A percentile compares a stretch with the other conserved stretches of the same genome.
Conservation (phyloP, 345 rosid genomes). For the Citrus reticulata region DNA sequence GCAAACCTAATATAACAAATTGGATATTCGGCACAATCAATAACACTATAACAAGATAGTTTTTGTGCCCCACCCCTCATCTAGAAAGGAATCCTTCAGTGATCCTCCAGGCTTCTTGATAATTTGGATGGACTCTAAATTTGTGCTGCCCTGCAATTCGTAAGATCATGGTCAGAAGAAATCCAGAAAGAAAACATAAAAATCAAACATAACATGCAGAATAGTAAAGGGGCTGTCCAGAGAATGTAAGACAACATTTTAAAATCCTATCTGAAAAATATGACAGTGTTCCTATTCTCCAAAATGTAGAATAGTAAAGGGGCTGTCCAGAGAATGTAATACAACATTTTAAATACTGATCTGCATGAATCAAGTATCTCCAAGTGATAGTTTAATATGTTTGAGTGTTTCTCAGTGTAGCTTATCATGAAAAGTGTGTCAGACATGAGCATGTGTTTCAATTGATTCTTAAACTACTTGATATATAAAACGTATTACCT, state of each 20-base stretch:
- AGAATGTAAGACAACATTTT: not conserved
- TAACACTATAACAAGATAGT: not conserved
- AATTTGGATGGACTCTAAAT: constrained; percentile 90
- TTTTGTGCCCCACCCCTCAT: constrained; percentile 76
- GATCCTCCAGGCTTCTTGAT: constrained; percentile 99
- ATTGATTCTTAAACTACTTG: not conserved
- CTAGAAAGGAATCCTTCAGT: constrained; percentile 86
- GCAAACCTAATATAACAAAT: not conserved
- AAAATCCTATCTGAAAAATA: not conserved
- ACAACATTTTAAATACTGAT: not conserved
- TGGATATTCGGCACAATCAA: not conserved
- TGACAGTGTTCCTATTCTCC: not conserved
- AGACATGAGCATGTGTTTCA: not conserved
- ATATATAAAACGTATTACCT: constrained; percentile 33
- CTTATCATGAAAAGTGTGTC: not conserved
- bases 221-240: not conserved
- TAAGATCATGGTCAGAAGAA: constrained; percentile 7
- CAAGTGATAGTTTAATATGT: not conserved
- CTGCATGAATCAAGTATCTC: not conserved
- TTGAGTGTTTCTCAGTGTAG: not conserved
- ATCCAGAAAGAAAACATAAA: not conserved
- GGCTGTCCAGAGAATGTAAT: not conserved
- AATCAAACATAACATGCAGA: not conserved
- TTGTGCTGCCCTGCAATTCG: constrained; percentile 84
- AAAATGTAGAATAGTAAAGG: not conserved